Evolutionary conservation across 2,329 filamentous ascomycete species (phyloP), one percentile per base, ranked within the genome.

Genomic region (Pezicula neosporulosa): DNA sequence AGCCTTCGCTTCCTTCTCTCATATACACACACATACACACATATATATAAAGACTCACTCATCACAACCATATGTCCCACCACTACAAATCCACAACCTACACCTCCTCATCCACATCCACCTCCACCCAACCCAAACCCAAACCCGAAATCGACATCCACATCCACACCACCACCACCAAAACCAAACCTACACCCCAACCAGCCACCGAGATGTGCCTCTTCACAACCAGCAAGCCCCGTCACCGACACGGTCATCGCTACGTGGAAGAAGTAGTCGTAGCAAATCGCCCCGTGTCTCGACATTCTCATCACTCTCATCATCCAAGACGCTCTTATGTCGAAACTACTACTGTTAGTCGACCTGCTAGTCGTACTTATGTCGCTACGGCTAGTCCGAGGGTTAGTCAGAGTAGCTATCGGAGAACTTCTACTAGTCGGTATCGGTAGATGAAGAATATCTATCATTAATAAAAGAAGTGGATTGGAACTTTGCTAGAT

Each of bases 181-280:
- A 30, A n/a, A 30, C 15, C 28, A 19, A 21, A 6, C 6, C 24
- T 24, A 36, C 10, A 35, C 21, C 18, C 6, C 27, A 35, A 49
- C 16, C 21, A 10, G 5, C 27, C 42, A 33, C 13, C 9, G 58
- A 45, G 10, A 63, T 63, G 60, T 63, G 60, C 56, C 58, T 63
- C 48, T 63, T 61, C 49, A 58, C 59, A 1, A 39, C 58, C 9
- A 54, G 59, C 6, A 48, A 44, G 18, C 51, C 53, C 16, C 57
- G 54, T n/a, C 56, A 47, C 43, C 61, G 50, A 24, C 58, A 53
- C 58, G 42, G 42, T 24, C 41, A 44, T 21, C 55, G 46, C 24
- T 60, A 61, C 42, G 56, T 58, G 28, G 62, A 64, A 52, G 60
- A 62, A 54, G 58, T 63, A 38, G 55, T 61, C 45, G 50, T 64